Conservation (phyloP, 495 filamentous ascomycete species). For the Podospora appendiculata region DNA sequence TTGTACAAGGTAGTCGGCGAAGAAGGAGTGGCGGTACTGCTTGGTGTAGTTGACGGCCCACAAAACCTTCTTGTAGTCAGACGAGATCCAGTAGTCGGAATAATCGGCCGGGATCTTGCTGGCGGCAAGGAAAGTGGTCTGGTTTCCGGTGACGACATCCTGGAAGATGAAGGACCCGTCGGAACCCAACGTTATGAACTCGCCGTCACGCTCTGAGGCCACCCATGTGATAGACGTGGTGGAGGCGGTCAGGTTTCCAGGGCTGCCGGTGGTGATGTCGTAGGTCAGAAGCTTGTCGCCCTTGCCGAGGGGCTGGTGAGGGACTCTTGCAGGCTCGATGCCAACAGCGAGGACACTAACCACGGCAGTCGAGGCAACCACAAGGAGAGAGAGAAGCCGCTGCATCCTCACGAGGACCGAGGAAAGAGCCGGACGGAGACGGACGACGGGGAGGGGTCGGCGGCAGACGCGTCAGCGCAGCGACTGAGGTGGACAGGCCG, state of each 20-base stretch:
- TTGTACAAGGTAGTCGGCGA: conserved; percentile 48
- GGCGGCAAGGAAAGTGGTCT: conserved; percentile 38
- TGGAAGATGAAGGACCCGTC: conserved; percentile 39
- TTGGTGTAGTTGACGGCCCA: conserved; percentile 49
- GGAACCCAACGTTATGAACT: conserved; percentile 38
- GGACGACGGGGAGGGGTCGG: not conserved
- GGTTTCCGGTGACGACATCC: conserved; percentile 40
- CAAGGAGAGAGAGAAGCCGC: conserved; percentile 5
- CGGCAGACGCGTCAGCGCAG: not conserved
- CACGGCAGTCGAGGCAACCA: conserved; percentile 6
- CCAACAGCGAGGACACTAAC: conserved; percentile 11
- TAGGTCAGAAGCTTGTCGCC: conserved; percentile 35
- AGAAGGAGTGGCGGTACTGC: conserved; percentile 50
- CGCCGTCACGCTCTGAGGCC: conserved; percentile 30
- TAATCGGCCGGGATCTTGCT: conserved; percentile 23
- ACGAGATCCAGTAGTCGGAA: conserved; percentile 26
- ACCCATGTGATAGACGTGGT: conserved; percentile 39
- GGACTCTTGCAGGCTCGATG: conserved; percentile 30
- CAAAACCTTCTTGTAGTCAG: conserved; percentile 39
- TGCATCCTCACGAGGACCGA: conserved; percentile 6
- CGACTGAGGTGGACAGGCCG: not conserved
- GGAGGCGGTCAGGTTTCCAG: conserved; percentile 20
- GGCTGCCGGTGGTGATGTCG: conserved; percentile 30
- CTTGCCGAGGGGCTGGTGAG: conserved; percentile 27
- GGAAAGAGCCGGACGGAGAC: not conserved